Conservation (phyloP, 495 filamentous ascomycete genomes). For the Copromyces sp. region DNA sequence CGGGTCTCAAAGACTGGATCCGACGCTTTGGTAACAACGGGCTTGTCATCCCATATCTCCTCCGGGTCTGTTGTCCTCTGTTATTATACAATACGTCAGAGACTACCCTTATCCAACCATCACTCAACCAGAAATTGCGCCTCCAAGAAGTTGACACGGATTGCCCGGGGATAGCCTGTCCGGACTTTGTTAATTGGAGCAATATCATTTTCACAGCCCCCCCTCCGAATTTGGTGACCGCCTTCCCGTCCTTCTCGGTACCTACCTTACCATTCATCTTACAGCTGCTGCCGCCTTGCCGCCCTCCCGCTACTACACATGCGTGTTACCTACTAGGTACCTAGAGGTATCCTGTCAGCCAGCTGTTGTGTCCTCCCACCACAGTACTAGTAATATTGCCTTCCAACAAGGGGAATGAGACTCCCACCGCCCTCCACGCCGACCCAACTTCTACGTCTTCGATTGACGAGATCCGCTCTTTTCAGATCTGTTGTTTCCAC, state of each 20-base stretch:
- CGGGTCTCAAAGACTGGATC: background rate
- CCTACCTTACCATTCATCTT: background rate
- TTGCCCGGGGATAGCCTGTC: background rate
- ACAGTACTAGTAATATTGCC: no score
- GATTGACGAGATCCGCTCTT: slow-evolving; percentile 4
- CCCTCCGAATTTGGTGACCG: background rate
- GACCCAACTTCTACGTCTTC: slow-evolving; percentile 1
- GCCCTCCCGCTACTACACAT: background rate
- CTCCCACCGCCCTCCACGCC: slow-evolving; percentile 1
- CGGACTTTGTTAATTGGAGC: background rate
- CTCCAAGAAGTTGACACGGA: background rate
- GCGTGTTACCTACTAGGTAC: background rate
- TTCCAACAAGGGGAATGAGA: background rate
- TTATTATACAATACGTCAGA: background rate
- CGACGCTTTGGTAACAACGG: background rate
- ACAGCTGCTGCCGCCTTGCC: background rate
- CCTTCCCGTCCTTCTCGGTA: background rate
- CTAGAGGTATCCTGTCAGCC: background rate
- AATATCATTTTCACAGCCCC: background rate
- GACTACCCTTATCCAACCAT: background rate
- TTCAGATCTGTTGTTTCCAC: background rate
- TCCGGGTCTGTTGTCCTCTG: background rate
- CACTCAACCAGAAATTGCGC: background rate
- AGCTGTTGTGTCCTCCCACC: background rate
- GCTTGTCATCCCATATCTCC: background rate